Evolutionary conservation across 345 rosid genomes (phyloP), one percentile per base, ranked within the genome.

Genomic region (Toxicodendron radicans): DNA sequence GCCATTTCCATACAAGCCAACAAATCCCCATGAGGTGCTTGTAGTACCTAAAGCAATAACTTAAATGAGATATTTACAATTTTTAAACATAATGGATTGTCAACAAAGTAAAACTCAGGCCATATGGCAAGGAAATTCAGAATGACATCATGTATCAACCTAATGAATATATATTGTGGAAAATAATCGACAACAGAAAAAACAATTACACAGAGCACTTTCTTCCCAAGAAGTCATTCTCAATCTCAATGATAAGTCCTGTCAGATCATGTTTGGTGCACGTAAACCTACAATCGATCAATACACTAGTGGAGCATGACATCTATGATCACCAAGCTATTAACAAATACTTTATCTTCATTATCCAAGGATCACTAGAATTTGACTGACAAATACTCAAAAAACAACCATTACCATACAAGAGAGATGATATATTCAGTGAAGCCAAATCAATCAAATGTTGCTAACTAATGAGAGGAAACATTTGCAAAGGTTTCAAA

Each of bases 1-100:
- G 97, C 96, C 94, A 95, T 86, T 86, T 95, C 98, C 92, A 93
- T 88, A 75, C 97, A 91, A 10, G 98, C 77, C 32, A 75, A 27
- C 64, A 95, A 78, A 87, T 93, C 92, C 30, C 98, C 98, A 74
- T 91, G 92, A 52, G 97, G 93, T 33, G 93, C 98, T 83, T 87
- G 89, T 74, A 93, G 73, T 66, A 90, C 88, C 99, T 93, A 65
- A 49, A 60, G 64, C 24, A 32, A 74, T 1, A 51, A 63, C 30
- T 41, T 54, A 61, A 75, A 35, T 33, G 21, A 82, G 72, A 68
- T 45, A 9, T 54, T 70, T 20, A 46, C 41, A 18, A 43, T 24
- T 41, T 45, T 59, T 38, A 41, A 21, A 38, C 52, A n/a, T 5
- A 18, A 38, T 13, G 32, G 10, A 53, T 43, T 0, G 21, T 53